Evolutionary conservation across 805 yeast species (phyloP).

Genomic region (Wickerhamomyces mucosus): DNA sequence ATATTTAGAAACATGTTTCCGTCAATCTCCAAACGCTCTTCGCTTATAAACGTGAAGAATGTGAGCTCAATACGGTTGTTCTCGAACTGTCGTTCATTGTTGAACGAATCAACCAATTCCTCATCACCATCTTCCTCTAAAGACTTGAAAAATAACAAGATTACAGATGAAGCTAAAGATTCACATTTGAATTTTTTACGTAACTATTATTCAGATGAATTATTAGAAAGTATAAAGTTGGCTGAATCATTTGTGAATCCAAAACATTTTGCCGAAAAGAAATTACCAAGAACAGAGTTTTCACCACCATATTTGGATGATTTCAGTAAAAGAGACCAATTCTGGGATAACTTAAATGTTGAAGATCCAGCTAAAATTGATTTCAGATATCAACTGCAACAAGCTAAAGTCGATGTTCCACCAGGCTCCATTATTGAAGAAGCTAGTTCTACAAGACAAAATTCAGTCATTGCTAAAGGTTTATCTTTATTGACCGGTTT

Average conservation of each 20-base stretch:
- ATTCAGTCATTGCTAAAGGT: slow-evolving; percentile 34
- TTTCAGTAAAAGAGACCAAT: slow-evolving; percentile 58
- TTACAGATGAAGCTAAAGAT: too few relatives aligned
- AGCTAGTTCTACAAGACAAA: slow-evolving; percentile 15
- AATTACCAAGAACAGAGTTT: slow-evolving; percentile 35
- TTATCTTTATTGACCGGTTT: slow-evolving; percentile 59
- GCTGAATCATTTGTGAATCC: slow-evolving; percentile 75
- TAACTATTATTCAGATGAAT: slow-evolving; percentile 74
- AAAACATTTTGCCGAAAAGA: slow-evolving; percentile 39
- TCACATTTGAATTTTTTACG: slow-evolving; percentile 32
- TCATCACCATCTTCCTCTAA: too few relatives aligned
- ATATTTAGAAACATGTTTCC: too few relatives aligned
- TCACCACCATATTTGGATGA: slow-evolving; percentile 70
- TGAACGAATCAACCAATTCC: too few relatives aligned
- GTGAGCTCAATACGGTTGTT: too few relatives aligned
- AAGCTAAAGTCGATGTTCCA: slow-evolving; percentile 43
- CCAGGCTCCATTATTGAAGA: slow-evolving; percentile 33
- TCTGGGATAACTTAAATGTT: slow-evolving; percentile 58
- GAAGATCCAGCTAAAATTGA: slow-evolving; percentile 40
- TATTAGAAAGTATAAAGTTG: slow-evolving; percentile 70
- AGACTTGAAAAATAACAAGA: too few relatives aligned
- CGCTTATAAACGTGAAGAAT: too few relatives aligned
- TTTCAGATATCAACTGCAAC: slow-evolving; percentile 45
- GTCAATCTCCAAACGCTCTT: too few relatives aligned
- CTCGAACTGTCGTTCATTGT: too few relatives aligned